These are phyloP conservation scores for Symbiodinium natans DNA, from an alignment of 73 alveolate species.

Conservation along the genomic window DNA sequence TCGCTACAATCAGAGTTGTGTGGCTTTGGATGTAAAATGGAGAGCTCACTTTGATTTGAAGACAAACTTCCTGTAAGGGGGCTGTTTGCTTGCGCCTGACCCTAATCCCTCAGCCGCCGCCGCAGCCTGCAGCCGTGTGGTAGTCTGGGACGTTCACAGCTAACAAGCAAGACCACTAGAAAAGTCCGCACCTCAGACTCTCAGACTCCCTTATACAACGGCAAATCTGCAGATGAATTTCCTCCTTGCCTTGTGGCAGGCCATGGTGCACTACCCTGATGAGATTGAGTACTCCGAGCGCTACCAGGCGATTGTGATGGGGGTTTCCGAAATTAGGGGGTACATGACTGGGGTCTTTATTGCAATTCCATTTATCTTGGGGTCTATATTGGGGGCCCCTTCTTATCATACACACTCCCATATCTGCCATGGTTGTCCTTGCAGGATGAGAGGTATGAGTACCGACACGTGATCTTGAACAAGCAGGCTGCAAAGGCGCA, in stretches of 20 bases:
- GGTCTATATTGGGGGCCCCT: too few relatives aligned
- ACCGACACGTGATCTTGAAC: slow-evolving; percentile 96
- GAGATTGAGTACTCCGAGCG: slow-evolving; percentile 73
- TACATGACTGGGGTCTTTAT: neutral
- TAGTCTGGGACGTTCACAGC: neutral
- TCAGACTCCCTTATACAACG: neutral
- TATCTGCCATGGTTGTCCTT: too few relatives aligned
- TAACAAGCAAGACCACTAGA: neutral
- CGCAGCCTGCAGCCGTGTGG: neutral
- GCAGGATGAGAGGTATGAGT: slow-evolving; percentile 96
- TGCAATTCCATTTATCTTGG: too few relatives aligned
- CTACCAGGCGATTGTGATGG: neutral
- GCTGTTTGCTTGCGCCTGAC: neutral
- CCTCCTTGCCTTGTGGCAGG: neutral
- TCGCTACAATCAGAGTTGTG: too few relatives aligned
- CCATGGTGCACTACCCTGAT: slow-evolving; percentile 77
- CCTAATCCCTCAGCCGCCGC: neutral
- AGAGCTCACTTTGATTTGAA: too few relatives aligned
- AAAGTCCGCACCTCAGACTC: neutral
- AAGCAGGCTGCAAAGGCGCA: slow-evolving; percentile 95
- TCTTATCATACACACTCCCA: too few relatives aligned
- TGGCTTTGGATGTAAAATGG: too few relatives aligned
- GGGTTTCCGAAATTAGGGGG: neutral
- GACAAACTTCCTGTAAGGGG: neutral
- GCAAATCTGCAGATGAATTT: neutral